These are phyloP conservation scores for Myotisia sp. DNA, from an alignment of 2,329 filamentous ascomycete genomes.

Conservation along the genomic window DNA sequence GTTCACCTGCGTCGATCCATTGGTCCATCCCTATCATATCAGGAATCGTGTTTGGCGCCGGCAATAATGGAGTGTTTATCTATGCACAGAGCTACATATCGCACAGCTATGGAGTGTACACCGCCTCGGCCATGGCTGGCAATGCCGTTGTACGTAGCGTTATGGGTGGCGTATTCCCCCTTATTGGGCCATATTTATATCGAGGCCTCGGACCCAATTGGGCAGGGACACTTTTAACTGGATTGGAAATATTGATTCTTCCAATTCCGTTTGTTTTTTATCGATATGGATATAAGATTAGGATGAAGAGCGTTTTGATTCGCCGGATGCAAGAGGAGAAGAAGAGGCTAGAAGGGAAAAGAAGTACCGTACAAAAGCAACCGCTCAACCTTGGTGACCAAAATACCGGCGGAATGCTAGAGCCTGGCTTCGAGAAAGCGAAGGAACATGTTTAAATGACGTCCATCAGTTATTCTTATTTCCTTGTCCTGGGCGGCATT, in stretches of 20 bases:
- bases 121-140: slow-evolving; percentile 64
- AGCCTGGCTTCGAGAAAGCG: too few relatives aligned
- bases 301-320: slow-evolving; percentile 43
- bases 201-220: slow-evolving; percentile 54
- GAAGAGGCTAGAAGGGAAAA: slow-evolving; percentile 32
- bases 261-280: slow-evolving; percentile 74
- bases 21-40: slow-evolving; percentile 70
- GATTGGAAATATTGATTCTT: slow-evolving; percentile 59
- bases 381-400: too few relatives aligned
- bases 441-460: slow-evolving; percentile 6
- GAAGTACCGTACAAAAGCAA: too few relatives aligned
- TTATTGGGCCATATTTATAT: slow-evolving; percentile 64
- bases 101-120: slow-evolving; percentile 64
- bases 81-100: slow-evolving; percentile 71
- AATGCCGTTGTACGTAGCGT: slow-evolving; percentile 61
- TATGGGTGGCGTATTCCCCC: slow-evolving; percentile 62
- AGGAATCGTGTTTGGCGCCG: slow-evolving; percentile 63
- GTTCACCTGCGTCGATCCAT: slow-evolving; percentile 59
- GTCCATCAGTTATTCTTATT: too few relatives aligned
- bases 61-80: slow-evolving; percentile 67
- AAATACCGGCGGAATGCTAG: too few relatives aligned
- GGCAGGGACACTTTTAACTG: slow-evolving; percentile 60
- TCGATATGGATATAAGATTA: slow-evolving; percentile 42
- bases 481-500: too few relatives aligned
- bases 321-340: slow-evolving; percentile 43